These are phyloP conservation scores for Tylopilus vinaceipallidus DNA, from an alignment of 768 basidiomycete species.

Conservation along the genomic window DNA sequence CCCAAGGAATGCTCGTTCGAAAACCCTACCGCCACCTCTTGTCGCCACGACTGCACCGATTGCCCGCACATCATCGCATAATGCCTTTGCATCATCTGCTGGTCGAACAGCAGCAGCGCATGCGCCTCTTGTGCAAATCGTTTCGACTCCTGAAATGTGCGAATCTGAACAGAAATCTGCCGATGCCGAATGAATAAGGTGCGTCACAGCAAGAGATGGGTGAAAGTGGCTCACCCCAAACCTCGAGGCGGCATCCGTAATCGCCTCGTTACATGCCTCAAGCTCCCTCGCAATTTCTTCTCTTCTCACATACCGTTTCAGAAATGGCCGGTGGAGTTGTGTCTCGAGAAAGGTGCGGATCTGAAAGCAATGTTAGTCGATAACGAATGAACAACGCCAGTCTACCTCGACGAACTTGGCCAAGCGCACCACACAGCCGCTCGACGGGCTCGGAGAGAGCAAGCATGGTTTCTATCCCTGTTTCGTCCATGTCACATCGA, in stretches of 20 bases:
- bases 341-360: slow-evolving; percentile 54
- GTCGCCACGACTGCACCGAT: slow-evolving; percentile 1
- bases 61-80: slow-evolving; percentile 8
- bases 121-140: slow-evolving; percentile 22
- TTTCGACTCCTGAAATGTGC: slow-evolving; percentile 43
- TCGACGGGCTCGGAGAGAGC: slow-evolving; percentile 52
- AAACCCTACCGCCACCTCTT: neutral
- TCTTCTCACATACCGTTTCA: slow-evolving; percentile 75
- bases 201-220: neutral
- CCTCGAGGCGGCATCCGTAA: slow-evolving; percentile 44
- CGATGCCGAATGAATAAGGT: neutral
- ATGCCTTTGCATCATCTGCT: slow-evolving; percentile 14
- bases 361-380: slow-evolving; percentile 22
- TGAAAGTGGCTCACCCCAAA: slow-evolving; percentile 22
- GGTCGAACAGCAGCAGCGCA: slow-evolving; percentile 16
- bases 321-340: slow-evolving; percentile 65
- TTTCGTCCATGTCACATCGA: slow-evolving; percentile 57
- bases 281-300: slow-evolving; percentile 64
- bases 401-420: slow-evolving; percentile 39
- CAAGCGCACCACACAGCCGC: slow-evolving; percentile 31
- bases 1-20: slow-evolving; percentile 10
- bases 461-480: slow-evolving; percentile 47
- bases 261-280: slow-evolving; percentile 45
- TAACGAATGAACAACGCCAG: neutral
- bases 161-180: slow-evolving; percentile 49